These are phyloP conservation scores for Collybia sp. DNA, from an alignment of 768 basidiomycete genomes.

Conservation along the genomic window DNA sequence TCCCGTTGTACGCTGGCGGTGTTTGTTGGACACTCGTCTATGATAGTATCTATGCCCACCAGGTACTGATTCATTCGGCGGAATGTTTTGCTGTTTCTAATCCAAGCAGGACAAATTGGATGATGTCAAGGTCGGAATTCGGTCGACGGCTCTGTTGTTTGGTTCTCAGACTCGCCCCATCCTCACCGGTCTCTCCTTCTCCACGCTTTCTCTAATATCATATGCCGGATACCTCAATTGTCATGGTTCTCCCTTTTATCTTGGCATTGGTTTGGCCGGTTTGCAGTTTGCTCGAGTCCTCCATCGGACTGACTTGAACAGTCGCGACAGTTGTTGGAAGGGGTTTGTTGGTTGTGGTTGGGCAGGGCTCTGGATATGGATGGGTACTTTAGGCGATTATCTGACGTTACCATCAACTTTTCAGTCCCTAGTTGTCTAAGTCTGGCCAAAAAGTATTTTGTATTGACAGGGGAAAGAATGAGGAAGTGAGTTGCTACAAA, in stretches of 20 bases:
- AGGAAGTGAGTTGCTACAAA: not conserved
- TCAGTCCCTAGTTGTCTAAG: not conserved
- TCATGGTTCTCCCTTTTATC: constrained; percentile 74
- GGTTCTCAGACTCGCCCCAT: constrained; percentile 72
- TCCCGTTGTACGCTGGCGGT: constrained; percentile 88
- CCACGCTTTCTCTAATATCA: constrained; percentile 69
- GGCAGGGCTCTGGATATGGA: constrained; percentile 86
- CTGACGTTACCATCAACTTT: not conserved
- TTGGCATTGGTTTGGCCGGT: constrained; percentile 69
- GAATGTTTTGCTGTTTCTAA: not conserved
- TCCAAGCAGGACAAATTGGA: constrained; percentile 79
- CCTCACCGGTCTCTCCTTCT: constrained; percentile 66
- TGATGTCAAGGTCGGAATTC: constrained; percentile 84
- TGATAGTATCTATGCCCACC: constrained; percentile 97
- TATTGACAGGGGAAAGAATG: not conserved
- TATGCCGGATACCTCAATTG: constrained; percentile 78
- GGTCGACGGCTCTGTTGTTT: constrained; percentile 92
- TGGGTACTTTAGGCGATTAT: constrained; percentile 75
- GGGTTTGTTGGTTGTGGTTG: constrained; percentile 87
- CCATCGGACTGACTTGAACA: constrained; percentile 69
- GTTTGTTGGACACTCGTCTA: constrained; percentile 94
- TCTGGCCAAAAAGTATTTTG: not conserved
- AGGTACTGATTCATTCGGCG: constrained; percentile 39
- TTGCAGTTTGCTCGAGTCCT: constrained; percentile 78
- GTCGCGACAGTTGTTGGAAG: constrained; percentile 79